Evolutionary conservation across 106 monocot genomes (phyloP), one percentile per base, ranked within the genome.

Genomic region (Hemerocallis citrina): DNA sequence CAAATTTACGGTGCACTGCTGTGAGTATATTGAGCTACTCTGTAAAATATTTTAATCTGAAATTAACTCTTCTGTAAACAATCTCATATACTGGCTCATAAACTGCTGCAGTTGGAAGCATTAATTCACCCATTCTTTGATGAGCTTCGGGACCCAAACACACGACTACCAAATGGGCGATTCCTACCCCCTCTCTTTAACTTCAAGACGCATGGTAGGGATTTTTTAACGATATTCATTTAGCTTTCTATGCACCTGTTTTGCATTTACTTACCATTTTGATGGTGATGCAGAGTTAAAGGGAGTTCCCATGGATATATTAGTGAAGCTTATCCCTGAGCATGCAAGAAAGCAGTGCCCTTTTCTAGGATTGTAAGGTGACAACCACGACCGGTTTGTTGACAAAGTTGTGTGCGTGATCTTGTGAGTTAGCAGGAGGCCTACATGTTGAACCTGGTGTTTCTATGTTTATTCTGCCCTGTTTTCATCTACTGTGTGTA

Each of bases 321-420:
- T 79, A 31, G 50, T 57, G 42, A 84, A 84, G 63, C 37, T 84
- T 14, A 68, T 84, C 31, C 84, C 84, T 0, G 79, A 79, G n/a
- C 84, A 84, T 42, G 84, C 79, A 34, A 68, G 79, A 49, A 84
- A 79, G 79, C 84, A 84, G 36, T 84, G 84, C 41, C 54, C 84
- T 9, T 79, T 84, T 17, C 55, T 79, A 51, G 79, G 79, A 11
- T 51, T 77, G 21, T 82, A 66, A 77, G 59, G 15, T 57, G 57
- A 1, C 40, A n/a, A n/a, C n/a, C n/a, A n/a, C n/a, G n/a, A n/a
- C 4, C 19, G 28, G 34, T 23, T 33, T 42, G 45, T 34, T 40
- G 34, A 24, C 33, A 47, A 65, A 6, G 24, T 41, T 62, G 17
- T 9, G 20, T 8, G 33, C 23, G 31, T n/a, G 32, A 1, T 45